Evolutionary conservation across 495 filamentous ascomycete species (phyloP).

Genomic region (Penicillium ochrochloron): DNA sequence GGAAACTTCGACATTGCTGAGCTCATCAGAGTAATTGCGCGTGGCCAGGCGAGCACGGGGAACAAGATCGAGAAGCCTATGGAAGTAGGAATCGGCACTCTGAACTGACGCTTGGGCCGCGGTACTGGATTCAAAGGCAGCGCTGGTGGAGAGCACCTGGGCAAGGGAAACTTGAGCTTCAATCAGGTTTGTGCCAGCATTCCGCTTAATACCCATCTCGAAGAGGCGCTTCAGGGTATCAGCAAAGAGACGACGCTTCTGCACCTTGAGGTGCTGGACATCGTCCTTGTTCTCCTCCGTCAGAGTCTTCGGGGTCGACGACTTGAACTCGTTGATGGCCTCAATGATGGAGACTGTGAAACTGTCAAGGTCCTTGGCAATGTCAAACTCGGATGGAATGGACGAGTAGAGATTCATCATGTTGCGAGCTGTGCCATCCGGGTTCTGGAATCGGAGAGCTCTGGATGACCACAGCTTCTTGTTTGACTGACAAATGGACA

Average conservation of each 20-base stretch:
- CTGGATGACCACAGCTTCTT: slow-evolving; percentile 61
- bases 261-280: slow-evolving; percentile 83
- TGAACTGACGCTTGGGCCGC: slow-evolving; percentile 28
- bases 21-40: slow-evolving; percentile 77
- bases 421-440: slow-evolving; percentile 62
- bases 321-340: slow-evolving; percentile 71
- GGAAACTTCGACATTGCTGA: slow-evolving; percentile 75
- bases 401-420: slow-evolving; percentile 64
- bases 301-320: slow-evolving; percentile 74
- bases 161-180: slow-evolving; percentile 71
- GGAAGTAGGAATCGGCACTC: slow-evolving; percentile 72
- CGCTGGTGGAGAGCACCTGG: slow-evolving; percentile 63
- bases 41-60: slow-evolving; percentile 66
- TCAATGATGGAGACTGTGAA: slow-evolving; percentile 71
- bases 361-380: slow-evolving; percentile 61
- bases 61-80: slow-evolving; percentile 73
- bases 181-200: slow-evolving; percentile 69
- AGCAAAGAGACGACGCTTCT: slow-evolving; percentile 89
- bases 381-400: slow-evolving; percentile 56
- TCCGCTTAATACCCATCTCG: slow-evolving; percentile 86
- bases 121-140: slow-evolving; percentile 36
- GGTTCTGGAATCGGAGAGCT: slow-evolving; percentile 72
- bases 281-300: slow-evolving; percentile 81
- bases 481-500: slow-evolving; percentile 56
- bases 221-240: slow-evolving; percentile 81